Base-by-base conservation (phyloP, 768 basidiomycete genomes). In the Daedalea quercina region DNA sequence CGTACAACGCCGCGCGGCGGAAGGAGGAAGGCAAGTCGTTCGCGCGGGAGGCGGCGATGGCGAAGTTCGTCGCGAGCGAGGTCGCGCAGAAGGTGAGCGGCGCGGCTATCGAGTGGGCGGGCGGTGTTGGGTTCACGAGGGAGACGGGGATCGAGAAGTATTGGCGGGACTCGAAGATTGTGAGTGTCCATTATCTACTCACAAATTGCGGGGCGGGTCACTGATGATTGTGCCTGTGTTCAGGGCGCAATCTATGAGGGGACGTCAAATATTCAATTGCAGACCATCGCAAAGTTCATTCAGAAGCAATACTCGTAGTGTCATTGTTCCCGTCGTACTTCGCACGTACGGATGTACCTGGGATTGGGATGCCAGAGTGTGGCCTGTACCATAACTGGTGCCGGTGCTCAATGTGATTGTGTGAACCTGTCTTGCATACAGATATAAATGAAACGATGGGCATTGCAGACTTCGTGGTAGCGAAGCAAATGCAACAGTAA, bases 91-190 rank as follows among this genome's bases (percentile, higher is more conserved):
- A 78, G 41, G 94, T 96, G 1, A 79, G 86, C 9, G 93, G 95
- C 7, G 71, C 77, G 41, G 95, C 95, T 17, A 97, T 98, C 57
- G 95, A 98, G 68, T 97, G 94, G 95, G 84, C 86, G 1, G 96
- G 94, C 40, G 94, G 94, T 1, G 78, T 92, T 46, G 95, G 93
- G 0, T 94, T 90, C 70, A 95, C 93, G 50, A 72, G 93, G 49
- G 94, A 97, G 72, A 90, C 90, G 0, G 94, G 93, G 3, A 87
- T 97, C 57, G 96, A 97, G 74, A 97, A 98, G 73, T 95, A 73
- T 65, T 95, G 91, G 91, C 73, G 95, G 54, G 95, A 97, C 69
- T 94, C 92, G 6, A 97, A 96, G 78, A 94, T 95, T 62, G 90
- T 90, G 61, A 73, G 87, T 76, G 23, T 40, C 26, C 11, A 34